phyloP scores from a whole-genome alignment of 164 flowering plant genomes.

The Dillenia suffruticosa region DNA sequence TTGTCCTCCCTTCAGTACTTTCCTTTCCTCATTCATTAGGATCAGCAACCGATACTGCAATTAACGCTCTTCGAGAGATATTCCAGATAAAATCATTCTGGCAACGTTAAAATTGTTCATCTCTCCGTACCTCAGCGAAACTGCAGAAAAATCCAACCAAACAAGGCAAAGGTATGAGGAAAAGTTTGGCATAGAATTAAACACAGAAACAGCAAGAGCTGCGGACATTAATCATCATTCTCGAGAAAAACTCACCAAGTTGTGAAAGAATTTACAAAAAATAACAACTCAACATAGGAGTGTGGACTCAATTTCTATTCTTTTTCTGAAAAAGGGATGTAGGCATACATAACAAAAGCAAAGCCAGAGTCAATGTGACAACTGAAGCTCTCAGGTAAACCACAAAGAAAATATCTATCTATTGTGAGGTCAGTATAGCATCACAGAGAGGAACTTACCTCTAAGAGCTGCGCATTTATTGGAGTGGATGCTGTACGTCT shows the following conservation, averaged over 20 bases:
- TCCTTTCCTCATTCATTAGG: constrained; percentile 38
- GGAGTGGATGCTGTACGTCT: constrained; percentile 27
- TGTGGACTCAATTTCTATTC: too few species aligned
- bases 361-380: not conserved
- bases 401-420: not conserved
- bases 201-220: too few species aligned
- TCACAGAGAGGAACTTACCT: constrained; percentile 40
- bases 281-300: not conserved
- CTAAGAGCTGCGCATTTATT: constrained; percentile 43
- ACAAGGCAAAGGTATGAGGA: not conserved
- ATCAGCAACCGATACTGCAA: constrained; percentile 39
- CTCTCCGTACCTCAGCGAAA: constrained; percentile 39
- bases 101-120: constrained; percentile 40
- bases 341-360: too few species aligned
- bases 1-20: constrained; percentile 54
- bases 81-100: constrained; percentile 63
- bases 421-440: too few species aligned
- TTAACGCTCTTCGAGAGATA: constrained; percentile 77
- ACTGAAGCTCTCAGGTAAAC: not conserved
- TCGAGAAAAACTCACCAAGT: not conserved
- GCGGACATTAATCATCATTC: too few species aligned
- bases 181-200: not conserved
- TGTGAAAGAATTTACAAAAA: not conserved
- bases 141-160: constrained; percentile 27
- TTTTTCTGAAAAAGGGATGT: not conserved